Conservation (phyloP, 2,329 filamentous ascomycete species). For the Pseudogymnoascus sp. region DNA sequence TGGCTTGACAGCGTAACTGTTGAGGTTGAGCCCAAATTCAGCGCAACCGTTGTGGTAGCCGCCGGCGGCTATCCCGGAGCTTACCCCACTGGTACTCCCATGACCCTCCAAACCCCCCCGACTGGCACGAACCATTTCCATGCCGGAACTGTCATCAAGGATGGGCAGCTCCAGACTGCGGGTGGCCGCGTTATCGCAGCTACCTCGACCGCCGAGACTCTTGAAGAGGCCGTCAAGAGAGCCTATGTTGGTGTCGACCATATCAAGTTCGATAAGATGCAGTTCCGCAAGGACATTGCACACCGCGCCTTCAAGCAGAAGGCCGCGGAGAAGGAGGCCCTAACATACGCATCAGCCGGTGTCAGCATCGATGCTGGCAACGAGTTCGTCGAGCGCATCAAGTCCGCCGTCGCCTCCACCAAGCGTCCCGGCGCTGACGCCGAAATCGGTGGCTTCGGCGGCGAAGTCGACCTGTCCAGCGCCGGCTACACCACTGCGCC, state of each 20-base stretch:
- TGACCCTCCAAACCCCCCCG: slow-evolving; percentile 39
- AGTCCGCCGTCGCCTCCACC: slow-evolving; percentile 77
- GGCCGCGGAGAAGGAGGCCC: slow-evolving; percentile 35
- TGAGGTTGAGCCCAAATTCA: slow-evolving; percentile 60
- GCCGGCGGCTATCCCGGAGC: slow-evolving; percentile 82
- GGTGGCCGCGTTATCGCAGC: slow-evolving; percentile 90
- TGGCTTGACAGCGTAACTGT: slow-evolving; percentile 63
- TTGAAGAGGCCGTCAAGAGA: slow-evolving; percentile 74
- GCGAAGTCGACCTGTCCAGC: slow-evolving; percentile 67
- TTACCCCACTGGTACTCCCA: slow-evolving; percentile 70
- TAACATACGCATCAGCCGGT: slow-evolving; percentile 89
- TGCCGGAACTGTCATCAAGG: slow-evolving; percentile 67
- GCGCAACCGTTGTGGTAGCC: slow-evolving; percentile 88
- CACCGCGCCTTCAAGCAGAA: slow-evolving; percentile 56
- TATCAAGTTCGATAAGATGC: slow-evolving; percentile 54
- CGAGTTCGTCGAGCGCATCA: slow-evolving; percentile 84
- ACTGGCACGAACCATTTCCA: slow-evolving; percentile 69
- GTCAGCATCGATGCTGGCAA: slow-evolving; percentile 95
- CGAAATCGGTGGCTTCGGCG: slow-evolving; percentile 91
- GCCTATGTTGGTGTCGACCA: slow-evolving; percentile 77
- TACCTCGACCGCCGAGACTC: slow-evolving; percentile 66
- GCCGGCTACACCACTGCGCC: slow-evolving; percentile 68
- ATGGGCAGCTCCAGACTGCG: slow-evolving; percentile 59
- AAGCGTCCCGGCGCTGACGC: slow-evolving; percentile 80
- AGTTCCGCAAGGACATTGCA: slow-evolving; percentile 82